Evolutionary conservation across 2,329 filamentous ascomycete genomes (phyloP).

Genomic region (Chaetomium sp.): DNA sequence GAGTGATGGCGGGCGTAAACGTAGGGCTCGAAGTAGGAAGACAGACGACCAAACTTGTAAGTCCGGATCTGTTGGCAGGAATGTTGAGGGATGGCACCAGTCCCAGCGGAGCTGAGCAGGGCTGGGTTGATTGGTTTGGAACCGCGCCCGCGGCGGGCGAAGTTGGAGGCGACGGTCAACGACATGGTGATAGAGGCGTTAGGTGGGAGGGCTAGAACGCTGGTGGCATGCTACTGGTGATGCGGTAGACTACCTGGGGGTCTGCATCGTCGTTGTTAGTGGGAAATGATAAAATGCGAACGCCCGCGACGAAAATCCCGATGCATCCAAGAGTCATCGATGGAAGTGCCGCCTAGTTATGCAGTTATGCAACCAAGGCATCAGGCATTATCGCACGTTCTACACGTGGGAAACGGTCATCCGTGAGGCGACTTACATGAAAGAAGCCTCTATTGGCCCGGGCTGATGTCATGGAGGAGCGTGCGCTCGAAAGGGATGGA

Average conservation of each 20-base stretch:
- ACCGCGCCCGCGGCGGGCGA: constrained; percentile 25
- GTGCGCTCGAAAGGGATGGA: neutral
- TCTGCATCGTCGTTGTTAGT: constrained; percentile 8
- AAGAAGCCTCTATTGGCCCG: constrained; percentile 4
- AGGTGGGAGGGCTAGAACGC: neutral
- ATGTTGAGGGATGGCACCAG: constrained; percentile 22
- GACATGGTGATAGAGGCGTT: constrained; percentile 22
- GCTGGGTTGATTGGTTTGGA: constrained; percentile 18
- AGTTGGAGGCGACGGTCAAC: constrained; percentile 29
- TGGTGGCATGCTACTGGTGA: constrained; percentile 15
- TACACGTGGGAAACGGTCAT: constrained; percentile 7
- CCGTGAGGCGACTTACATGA: constrained; percentile 13
- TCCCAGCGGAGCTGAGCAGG: constrained; percentile 3
- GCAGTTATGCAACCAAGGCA: neutral
- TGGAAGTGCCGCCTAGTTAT: neutral
- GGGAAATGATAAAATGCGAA: neutral
- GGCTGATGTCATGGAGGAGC: constrained; percentile 12
- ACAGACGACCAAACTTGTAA: constrained; percentile 43
- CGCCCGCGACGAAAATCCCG: too few species aligned
- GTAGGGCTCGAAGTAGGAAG: constrained; percentile 32
- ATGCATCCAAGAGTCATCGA: too few species aligned
- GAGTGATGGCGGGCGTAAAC: constrained; percentile 37
- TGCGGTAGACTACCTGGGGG: constrained; percentile 11
- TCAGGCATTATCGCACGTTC: neutral
- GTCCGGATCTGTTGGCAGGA: constrained; percentile 40